These are phyloP conservation scores for Geosmithia putterillii DNA, from an alignment of 2,329 filamentous ascomycete species.

Conservation along the genomic window DNA sequence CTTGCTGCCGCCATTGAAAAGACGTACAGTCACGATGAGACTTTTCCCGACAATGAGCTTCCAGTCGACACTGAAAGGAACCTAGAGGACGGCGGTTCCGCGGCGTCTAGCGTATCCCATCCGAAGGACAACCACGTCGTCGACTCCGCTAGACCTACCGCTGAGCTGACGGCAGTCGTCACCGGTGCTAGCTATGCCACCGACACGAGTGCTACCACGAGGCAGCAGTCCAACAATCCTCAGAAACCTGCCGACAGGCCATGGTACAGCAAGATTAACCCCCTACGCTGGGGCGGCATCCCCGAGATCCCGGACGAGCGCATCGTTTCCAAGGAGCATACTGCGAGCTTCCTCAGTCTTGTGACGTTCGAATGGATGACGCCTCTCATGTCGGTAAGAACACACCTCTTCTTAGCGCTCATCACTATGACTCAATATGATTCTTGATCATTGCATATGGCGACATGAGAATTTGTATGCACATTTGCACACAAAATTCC, in stretches of 20 bases:
- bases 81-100: no score
- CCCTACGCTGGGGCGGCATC: constrained; percentile 44
- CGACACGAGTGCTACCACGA: constrained; percentile 34
- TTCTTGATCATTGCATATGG: no score
- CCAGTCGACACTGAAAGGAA: not conserved
- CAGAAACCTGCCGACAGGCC: constrained; percentile 20
- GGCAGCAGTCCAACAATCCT: constrained; percentile 11
- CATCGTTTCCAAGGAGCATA: constrained; percentile 53
- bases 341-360: constrained; percentile 60
- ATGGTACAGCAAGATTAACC: constrained; percentile 54
- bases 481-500: no score
- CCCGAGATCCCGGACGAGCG: constrained; percentile 43
- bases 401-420: no score
- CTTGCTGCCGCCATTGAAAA: constrained; percentile 15
- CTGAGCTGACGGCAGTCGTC: constrained; percentile 8
- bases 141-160: constrained; percentile 3
- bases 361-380: constrained; percentile 86
- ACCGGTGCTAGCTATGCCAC: constrained; percentile 40
- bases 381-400: constrained; percentile 64
- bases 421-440: no score
- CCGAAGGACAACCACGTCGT: constrained; percentile 3
- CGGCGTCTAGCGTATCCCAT: no score
- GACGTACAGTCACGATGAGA: constrained; percentile 5
- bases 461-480: no score
- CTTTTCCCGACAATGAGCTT: constrained; percentile 1